A percentile compares a stretch with the other conserved stretches of the same genome.
Evolutionary conservation across 345 rosid genomes (phyloP).

Genomic region (Toxicodendron radicans): DNA sequence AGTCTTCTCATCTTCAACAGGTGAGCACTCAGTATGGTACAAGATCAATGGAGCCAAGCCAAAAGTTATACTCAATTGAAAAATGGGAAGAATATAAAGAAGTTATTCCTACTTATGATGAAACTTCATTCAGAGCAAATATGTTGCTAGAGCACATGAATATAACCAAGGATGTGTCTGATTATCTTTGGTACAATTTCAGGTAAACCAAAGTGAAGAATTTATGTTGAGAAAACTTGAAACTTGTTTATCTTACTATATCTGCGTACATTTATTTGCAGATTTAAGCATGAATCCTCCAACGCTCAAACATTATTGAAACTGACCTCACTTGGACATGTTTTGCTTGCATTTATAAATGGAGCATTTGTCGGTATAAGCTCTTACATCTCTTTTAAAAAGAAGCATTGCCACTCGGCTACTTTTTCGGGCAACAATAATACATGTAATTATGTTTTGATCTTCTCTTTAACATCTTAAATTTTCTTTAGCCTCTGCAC

Average conservation of each 20-base stretch:
- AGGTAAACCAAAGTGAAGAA: conserved; percentile 34
- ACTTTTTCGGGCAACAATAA: neutral
- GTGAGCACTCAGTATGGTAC: conserved; percentile 47
- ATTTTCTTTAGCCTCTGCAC: conserved; percentile 52
- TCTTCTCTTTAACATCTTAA: too few relatives aligned
- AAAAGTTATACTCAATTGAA: conserved; percentile 35
- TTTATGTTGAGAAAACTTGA: neutral
- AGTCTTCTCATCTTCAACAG: conserved; percentile 30
- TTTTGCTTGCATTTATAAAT: conserved; percentile 69
- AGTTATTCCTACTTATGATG: conserved; percentile 45
- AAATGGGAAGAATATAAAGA: conserved; percentile 65
- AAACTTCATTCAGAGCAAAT: conserved; percentile 48
- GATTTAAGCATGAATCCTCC: conserved; percentile 40
- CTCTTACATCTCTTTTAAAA: too few relatives aligned
- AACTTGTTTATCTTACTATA: neutral
- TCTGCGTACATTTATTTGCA: conserved; percentile 20
- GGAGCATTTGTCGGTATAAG: conserved; percentile 49
- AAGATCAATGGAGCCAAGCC: conserved; percentile 44
- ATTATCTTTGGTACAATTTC: conserved; percentile 78
- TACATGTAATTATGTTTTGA: neutral
- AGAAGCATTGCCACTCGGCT: neutral
- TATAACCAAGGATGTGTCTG: conserved; percentile 71
- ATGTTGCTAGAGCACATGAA: conserved; percentile 64
- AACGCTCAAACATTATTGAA: conserved; percentile 38
- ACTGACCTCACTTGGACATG: conserved; percentile 60